Conservation (phyloP, 2,329 filamentous ascomycete genomes). For the Fusarium sp. region DNA sequence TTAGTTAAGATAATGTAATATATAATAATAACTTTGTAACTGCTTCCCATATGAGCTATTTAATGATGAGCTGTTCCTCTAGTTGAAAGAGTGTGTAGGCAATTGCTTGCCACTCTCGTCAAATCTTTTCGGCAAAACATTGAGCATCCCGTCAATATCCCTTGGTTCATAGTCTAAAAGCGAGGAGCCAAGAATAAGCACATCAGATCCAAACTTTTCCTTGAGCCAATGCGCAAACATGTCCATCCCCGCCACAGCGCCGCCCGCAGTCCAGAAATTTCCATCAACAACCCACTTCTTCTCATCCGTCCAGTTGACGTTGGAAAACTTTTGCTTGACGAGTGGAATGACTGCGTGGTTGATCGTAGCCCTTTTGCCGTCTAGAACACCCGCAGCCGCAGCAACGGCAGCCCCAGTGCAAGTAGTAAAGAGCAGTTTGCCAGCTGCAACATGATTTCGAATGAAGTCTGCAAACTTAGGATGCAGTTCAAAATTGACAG, state of each 20-base stretch:
- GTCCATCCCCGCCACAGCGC: slow-evolving; percentile 62
- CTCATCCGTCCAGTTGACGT: slow-evolving; percentile 60
- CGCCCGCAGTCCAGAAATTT: slow-evolving; percentile 62
- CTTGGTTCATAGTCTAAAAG: slow-evolving; percentile 55
- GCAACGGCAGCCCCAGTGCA: slow-evolving; percentile 55
- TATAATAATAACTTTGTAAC: too few species aligned
- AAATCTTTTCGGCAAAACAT: slow-evolving; percentile 50
- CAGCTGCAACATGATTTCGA: slow-evolving; percentile 52
- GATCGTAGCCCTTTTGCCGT: slow-evolving; percentile 59
- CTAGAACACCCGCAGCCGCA: slow-evolving; percentile 55
- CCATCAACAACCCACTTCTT: slow-evolving; percentile 61
- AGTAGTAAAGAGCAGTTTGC: slow-evolving; percentile 54
- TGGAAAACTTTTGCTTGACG: slow-evolving; percentile 52
- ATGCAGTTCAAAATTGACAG: slow-evolving; percentile 47
- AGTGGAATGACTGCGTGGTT: slow-evolving; percentile 55
- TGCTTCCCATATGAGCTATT: fast-evolving
- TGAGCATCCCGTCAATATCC: slow-evolving; percentile 50
- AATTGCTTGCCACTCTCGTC: slow-evolving; percentile 50
- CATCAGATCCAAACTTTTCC: slow-evolving; percentile 51
- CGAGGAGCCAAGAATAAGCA: slow-evolving; percentile 39
- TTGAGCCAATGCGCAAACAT: slow-evolving; percentile 58
- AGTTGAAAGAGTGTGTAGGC: slow-evolving; percentile 38
- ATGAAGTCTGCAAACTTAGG: slow-evolving; percentile 52
- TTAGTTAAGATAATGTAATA: too few species aligned
- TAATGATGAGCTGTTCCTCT: background rate